A percentile compares a stretch with the other conserved stretches of the same genome.
These are phyloP conservation scores for Chaetomium olivaceum DNA, from an alignment of 2,329 filamentous ascomycete species.

Conservation along the genomic window DNA sequence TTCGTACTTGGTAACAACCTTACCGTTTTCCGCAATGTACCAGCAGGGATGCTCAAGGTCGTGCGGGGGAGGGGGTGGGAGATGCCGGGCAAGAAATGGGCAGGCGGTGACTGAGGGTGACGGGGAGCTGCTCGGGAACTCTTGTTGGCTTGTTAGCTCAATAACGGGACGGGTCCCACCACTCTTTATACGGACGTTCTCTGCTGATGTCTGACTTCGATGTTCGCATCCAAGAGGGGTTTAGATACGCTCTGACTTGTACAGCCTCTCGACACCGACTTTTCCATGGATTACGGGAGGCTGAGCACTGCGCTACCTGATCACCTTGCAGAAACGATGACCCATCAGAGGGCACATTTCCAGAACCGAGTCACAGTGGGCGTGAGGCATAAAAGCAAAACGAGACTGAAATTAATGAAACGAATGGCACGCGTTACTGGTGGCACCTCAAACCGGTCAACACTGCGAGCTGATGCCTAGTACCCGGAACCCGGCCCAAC, in stretches of 20 bases:
- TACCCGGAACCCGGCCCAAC: constrained; percentile 15
- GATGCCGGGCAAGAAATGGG: neutral
- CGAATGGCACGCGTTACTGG: constrained; percentile 26
- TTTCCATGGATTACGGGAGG: constrained; percentile 22
- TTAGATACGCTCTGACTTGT: neutral
- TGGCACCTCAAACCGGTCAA: constrained; percentile 17
- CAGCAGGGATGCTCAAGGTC: neutral
- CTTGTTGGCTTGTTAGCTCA: neutral
- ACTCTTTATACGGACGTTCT: neutral
- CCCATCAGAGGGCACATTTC: neutral
- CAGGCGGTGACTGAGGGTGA: neutral
- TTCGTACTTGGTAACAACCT: no score
- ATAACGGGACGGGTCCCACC: neutral
- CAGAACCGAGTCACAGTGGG: neutral
- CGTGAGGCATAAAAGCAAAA: constrained; percentile 22
- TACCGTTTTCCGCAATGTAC: neutral
- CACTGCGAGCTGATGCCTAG: constrained; percentile 9
- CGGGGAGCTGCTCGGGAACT: neutral
- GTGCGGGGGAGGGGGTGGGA: neutral
- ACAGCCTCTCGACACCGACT: constrained; percentile 29
- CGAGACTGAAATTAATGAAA: constrained; percentile 32
- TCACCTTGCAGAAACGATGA: constrained; percentile 9
- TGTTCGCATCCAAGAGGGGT: neutral
- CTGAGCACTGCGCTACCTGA: constrained; percentile 18
- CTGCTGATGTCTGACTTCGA: neutral